These are phyloP conservation scores for Aspergillus bombycis DNA, from an alignment of 2,329 filamentous ascomycete species.

Conservation along the genomic window DNA sequence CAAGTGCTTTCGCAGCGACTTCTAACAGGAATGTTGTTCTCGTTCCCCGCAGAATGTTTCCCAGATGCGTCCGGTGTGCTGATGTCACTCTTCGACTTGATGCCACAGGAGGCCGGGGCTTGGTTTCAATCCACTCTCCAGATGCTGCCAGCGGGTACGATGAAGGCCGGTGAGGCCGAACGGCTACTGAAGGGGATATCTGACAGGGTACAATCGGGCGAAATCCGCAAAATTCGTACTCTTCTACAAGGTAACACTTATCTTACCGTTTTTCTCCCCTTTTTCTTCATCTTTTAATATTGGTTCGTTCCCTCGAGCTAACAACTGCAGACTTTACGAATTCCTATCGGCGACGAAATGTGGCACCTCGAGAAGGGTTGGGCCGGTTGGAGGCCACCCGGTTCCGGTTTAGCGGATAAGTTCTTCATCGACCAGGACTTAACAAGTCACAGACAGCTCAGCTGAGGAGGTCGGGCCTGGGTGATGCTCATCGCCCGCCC, in stretches of 20 bases:
- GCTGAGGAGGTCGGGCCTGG: constrained; percentile 9
- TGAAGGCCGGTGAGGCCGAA: constrained; percentile 78
- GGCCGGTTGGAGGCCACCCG: constrained; percentile 83
- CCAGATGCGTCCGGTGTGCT: constrained; percentile 92
- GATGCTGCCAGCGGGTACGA: constrained; percentile 79
- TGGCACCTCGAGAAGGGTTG: constrained; percentile 90
- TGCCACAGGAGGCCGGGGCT: constrained; percentile 74
- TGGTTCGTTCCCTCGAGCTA: constrained; percentile 10
- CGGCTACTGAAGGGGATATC: constrained; percentile 79
- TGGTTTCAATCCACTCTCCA: constrained; percentile 86
- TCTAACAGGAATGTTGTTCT: constrained; percentile 98
- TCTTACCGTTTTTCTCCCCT: too few relatives aligned
- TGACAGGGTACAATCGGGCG: constrained; percentile 70
- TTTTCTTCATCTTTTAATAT: not conserved
- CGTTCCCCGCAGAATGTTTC: constrained; percentile 93
- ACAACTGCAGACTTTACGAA: constrained; percentile 80
- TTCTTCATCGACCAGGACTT: constrained; percentile 5
- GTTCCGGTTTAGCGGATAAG: constrained; percentile 74
- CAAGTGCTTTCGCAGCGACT: constrained; percentile 82
- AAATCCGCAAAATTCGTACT: constrained; percentile 77
- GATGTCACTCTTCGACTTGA: constrained; percentile 82
- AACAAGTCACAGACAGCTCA: constrained; percentile 16
- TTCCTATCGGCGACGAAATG: constrained; percentile 87
- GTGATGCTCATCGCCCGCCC: constrained; percentile 6
- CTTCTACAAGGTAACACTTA: constrained; percentile 66